phyloP scores from a whole-genome alignment of 768 basidiomycete species.

The Tylopilus sp. region DNA sequence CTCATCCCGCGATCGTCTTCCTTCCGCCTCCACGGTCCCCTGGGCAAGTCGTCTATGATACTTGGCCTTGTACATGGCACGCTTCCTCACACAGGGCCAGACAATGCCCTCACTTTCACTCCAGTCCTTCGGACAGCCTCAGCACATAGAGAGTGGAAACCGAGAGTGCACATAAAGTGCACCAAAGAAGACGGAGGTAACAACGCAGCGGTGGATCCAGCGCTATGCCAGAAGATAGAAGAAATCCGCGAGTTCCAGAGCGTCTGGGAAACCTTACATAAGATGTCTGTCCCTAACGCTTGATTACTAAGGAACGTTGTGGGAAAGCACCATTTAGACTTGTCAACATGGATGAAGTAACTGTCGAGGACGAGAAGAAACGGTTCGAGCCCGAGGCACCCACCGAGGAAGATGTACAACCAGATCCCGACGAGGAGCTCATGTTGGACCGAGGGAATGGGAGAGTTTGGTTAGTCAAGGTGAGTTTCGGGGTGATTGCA shows the following conservation, averaged over 20 bases:
- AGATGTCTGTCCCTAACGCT: slow-evolving; percentile 55
- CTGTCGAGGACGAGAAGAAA: slow-evolving; percentile 65
- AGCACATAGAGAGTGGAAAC: slow-evolving; percentile 39
- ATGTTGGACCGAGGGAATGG: slow-evolving; percentile 74
- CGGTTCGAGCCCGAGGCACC: slow-evolving; percentile 55
- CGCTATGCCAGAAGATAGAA: slow-evolving; percentile 42
- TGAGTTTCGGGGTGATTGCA: slow-evolving; percentile 29
- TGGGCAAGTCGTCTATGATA: slow-evolving; percentile 15
- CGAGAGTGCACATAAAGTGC: slow-evolving; percentile 48
- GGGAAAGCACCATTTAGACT: no score
- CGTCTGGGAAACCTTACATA: slow-evolving; percentile 42
- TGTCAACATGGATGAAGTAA: slow-evolving; percentile 34
- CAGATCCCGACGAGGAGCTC: slow-evolving; percentile 80
- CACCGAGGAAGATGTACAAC: slow-evolving; percentile 59
- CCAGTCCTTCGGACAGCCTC: slow-evolving; percentile 47
- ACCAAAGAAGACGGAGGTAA: slow-evolving; percentile 54
- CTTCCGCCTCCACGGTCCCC: slow-evolving; percentile 29
- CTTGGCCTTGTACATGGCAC: slow-evolving; percentile 22
- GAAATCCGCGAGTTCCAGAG: background rate
- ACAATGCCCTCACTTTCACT: slow-evolving; percentile 44
- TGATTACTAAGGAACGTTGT: no score
- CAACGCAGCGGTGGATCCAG: slow-evolving; percentile 59
- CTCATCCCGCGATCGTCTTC: slow-evolving; percentile 48
- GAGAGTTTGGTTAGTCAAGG: slow-evolving; percentile 85
- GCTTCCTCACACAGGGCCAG: slow-evolving; percentile 45